A percentile compares a stretch with the other conserved stretches of the same genome.
Evolutionary conservation across 225 moss, liverwort and hornwort species (phyloP).

Genomic region (Pleurozium schreberi): DNA sequence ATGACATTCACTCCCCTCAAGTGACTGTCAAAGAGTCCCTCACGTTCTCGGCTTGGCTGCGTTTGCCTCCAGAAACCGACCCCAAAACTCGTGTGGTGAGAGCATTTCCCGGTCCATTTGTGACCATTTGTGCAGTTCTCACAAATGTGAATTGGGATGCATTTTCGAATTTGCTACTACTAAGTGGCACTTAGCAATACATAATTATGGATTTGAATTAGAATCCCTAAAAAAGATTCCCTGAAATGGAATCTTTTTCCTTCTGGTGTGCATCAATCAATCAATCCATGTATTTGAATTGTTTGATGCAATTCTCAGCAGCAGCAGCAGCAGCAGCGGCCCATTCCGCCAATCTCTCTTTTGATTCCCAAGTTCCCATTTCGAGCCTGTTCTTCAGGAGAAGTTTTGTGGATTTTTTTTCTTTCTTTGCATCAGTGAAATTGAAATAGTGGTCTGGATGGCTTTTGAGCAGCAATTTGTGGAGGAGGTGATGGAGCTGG

Average conservation of each 20-base stretch:
- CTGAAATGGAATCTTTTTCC: not conserved
- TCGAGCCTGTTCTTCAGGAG: not conserved
- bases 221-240: not conserved
- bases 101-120: too few relatives aligned
- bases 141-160: not conserved
- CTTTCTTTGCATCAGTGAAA: not conserved
- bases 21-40: slow-evolving; percentile 81
- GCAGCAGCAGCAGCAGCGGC: not conserved
- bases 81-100: slow-evolving; percentile 29
- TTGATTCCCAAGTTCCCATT: too few relatives aligned
- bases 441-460: not conserved
- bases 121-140: not conserved
- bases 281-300: not conserved
- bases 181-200: not conserved
- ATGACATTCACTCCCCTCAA: slow-evolving; percentile 88
- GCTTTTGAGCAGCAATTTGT: slow-evolving; percentile 56
- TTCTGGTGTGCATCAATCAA: not conserved
- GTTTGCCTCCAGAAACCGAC: slow-evolving; percentile 41
- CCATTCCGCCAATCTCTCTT: not conserved
- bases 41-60: slow-evolving; percentile 72
- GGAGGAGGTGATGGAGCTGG: slow-evolving; percentile 80
- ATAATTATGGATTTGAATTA: not conserved
- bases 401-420: too few relatives aligned
- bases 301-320: not conserved
- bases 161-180: not conserved